Conservation (phyloP, 2,329 filamentous ascomycete species). For the Fusarium transvaalense region DNA sequence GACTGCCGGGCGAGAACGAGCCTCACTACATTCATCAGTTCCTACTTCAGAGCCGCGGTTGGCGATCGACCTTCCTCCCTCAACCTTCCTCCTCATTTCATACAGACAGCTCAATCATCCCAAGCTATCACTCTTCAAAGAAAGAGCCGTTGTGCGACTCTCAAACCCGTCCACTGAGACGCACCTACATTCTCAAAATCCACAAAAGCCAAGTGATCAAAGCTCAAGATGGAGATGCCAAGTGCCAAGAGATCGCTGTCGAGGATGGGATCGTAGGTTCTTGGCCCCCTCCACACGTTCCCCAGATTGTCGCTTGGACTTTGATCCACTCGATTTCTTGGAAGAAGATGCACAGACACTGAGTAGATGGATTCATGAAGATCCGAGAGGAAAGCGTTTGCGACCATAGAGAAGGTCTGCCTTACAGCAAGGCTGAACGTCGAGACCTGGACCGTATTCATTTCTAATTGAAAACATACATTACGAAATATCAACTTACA, state of each 20-base stretch:
- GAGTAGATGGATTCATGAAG: too few species aligned
- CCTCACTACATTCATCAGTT: background rate
- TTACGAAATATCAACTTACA: too few species aligned
- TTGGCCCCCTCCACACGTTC: background rate
- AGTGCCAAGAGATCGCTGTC: background rate
- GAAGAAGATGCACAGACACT: background rate
- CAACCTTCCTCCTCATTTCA: background rate
- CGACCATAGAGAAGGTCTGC: too few species aligned
- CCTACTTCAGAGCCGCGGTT: background rate
- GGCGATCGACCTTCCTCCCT: background rate
- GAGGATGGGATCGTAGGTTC: background rate
- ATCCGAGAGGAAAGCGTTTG: too few species aligned
- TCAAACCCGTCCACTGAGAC: too few species aligned
- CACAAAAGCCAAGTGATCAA: background rate
- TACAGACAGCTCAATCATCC: background rate
- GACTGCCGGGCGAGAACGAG: background rate
- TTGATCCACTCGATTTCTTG: background rate
- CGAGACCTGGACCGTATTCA: too few species aligned
- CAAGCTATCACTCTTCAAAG: background rate
- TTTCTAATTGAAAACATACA: too few species aligned
- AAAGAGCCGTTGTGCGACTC: fast-evolving
- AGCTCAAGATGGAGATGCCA: background rate
- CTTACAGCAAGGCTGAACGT: too few species aligned
- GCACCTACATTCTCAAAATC: fast-evolving
- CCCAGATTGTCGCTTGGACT: background rate